A percentile compares a stretch with the other conserved stretches of the same genome.
phyloP scores from a whole-genome alignment of 106 monocot species.

The Amphibolis antarctica region DNA sequence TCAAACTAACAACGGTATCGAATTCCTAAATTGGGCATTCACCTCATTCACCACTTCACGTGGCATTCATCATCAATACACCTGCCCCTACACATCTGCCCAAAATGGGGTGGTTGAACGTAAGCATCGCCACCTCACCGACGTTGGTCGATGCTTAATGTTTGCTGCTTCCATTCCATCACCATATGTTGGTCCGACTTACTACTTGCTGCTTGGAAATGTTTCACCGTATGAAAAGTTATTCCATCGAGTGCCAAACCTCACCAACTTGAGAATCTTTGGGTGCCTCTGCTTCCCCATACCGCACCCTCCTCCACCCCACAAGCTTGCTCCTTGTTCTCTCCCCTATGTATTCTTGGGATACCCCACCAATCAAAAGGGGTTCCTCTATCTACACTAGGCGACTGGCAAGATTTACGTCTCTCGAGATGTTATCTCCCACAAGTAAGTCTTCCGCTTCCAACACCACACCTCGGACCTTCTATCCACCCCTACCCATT shows the following conservation, averaged over 20 bases:
- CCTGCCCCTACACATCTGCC: conserved; percentile 3
- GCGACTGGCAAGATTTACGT: too few species aligned
- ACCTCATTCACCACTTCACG: not conserved
- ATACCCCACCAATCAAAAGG: too few species aligned
- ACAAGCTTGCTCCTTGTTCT: not conserved
- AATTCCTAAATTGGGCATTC: not conserved
- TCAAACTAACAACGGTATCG: conserved; percentile 8
- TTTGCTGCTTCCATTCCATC: not conserved
- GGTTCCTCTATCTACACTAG: too few species aligned
- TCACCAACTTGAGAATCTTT: not conserved
- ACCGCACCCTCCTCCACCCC: not conserved
- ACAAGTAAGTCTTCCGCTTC: too few species aligned
- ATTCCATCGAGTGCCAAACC: not conserved
- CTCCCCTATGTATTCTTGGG: too few species aligned
- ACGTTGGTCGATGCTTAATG: not conserved
- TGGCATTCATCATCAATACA: conserved; percentile 3
- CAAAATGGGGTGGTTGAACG: conserved; percentile 4
- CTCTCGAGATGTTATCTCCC: too few species aligned
- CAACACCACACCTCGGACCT: too few species aligned
- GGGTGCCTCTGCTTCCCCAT: not conserved
- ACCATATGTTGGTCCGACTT: too few species aligned
- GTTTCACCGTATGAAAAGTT: not conserved
- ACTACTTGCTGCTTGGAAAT: not conserved
- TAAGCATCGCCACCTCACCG: conserved; percentile 1
- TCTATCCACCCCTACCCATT: too few species aligned